Base-by-base conservation (phyloP, 106 monocot genomes). In the Allium cepa region DNA sequence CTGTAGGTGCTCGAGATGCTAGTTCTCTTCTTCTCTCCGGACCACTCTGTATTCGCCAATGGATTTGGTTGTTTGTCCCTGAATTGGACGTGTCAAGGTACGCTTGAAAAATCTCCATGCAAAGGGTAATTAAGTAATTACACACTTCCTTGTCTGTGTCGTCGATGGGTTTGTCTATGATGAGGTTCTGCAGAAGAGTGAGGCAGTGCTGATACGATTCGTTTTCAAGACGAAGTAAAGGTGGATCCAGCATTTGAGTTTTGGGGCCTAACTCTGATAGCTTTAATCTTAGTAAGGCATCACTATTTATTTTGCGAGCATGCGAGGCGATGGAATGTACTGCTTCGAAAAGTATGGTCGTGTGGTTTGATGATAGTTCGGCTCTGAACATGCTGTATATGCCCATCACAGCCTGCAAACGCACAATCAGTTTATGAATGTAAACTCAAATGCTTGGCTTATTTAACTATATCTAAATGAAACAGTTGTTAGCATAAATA, bases 191-290 rank as follows among this genome's bases (percentile, higher is more conserved):
- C 11, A 93, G 62, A 17, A 99, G 66, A 63, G 80, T 76, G 50
- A 99, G 90, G 77, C 92, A 99, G 56, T 81, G 56, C 57, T 84
- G 89, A 60, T 92, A 93, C 7, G 97, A 82, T 73, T 99, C 97
- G 13, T 93, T 99, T 72, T 99, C 97, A 14, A 99, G 90, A 45
- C 97, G 97, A 7, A 99, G 73, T 63, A 99, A 62, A 4, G 97
- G 92, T 51, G 97, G 97, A 66, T 99, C 97, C 71, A 87, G 86
- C 92, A 99, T 99, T 72, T 92, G 97, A 68, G 97, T 92, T 84
- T 90, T 86, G 9, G 92, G 75, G 9, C 92, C 91, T 50, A 92
- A 60, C 58, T 99, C 89, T 70, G 87, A 87, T 17, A 99, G 71
- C 71, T 80, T 99, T 60, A 90, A 80, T 60, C 97, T 78, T 8